Base-by-base conservation (phyloP, 495 filamentous ascomycete species). In the Aspergillus heteromorphus region DNA sequence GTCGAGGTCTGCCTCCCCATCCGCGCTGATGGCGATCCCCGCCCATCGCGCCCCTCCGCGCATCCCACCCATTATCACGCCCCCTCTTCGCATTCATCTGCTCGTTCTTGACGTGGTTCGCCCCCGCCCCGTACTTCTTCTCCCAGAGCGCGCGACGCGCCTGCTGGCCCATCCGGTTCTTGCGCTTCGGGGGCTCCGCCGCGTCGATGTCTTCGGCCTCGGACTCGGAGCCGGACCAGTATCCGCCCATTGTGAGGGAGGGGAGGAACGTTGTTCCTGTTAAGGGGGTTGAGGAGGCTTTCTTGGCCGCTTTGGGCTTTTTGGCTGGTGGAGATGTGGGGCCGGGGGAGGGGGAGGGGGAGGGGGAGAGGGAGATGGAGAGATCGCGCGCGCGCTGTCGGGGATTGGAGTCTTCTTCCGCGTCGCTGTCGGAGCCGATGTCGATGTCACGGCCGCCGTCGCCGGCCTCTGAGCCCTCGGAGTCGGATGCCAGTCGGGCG, bases 161-260 rank as follows among this genome's bases (percentile, higher is more conserved):
- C 51, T 86, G 85, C 67, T 98, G 93, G 10, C 93, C 93, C 63
- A 87, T 83, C 23, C 93, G 79, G 69, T 98, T 97, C 70, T 92
- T 96, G 45, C 77, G 77, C 20, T 64, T 64, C 0, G 76, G 76
- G 36, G 60, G 54, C 17, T 56, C 61, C 5, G 63, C 73, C 11
- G 67, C 63, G 40, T 73, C 69, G 16, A 72, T 59, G 14, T 75
- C 68, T 19, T 78, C 74, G 13, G 72, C 62, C 48, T 85, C 85
- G 1, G 81, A 78, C 58, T 92, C 91, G 3, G 89, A 92, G 58
- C 91, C 93, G 16, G 92, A 97, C 70, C 87, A 87, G 73, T 98
- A 98, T 42, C 91, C 92, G 16, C 87, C 87, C 79, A 92, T 87
- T 54, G 75, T 81, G 2, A 98, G 79, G 6, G 88, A 86, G 2